Base-by-base conservation (phyloP, 2,329 filamentous ascomycete genomes). In the Cladosporium sp. region DNA sequence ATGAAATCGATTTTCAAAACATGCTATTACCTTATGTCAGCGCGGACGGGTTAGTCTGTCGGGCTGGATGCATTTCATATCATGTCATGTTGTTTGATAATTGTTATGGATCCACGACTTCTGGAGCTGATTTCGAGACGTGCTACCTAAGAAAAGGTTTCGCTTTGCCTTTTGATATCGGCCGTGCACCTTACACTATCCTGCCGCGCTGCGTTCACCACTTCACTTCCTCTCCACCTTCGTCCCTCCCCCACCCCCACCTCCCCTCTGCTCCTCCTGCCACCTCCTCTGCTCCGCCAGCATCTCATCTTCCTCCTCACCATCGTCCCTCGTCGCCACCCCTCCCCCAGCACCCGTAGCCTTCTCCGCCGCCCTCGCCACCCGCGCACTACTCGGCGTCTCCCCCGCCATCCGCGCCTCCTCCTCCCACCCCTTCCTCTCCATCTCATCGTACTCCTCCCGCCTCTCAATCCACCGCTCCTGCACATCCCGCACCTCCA, bases 401-500 rank as follows among this genome's bases (percentile, higher is more conserved):
- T 65, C 61, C 11, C 62, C 65, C 34, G 59, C 63, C 54, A 59
- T 69, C 61, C 80, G 60, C 13, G 81, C 82, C 70, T 95, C 87
- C 61, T 87, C 84, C 63, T 91, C 87, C 74, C 85, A 83, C 51
- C 85, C 81, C 64, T 82, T 81, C 54, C 78, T 76, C 75, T 97
- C 93, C 55, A 83, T 73, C 61, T 85, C 84, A 69, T 98, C 93
- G 64, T 89, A 89, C 59, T 86, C 89, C 13, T 91, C 91, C 67
- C 91, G 93, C 38, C 85, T 79, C 71, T 97, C 92, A 32, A 98
- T 74, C 93, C 93, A 98, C 56, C 93, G 80, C 73, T 98, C 93
- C 71, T 98, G 93, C 58, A 97, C 85, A 70, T 98, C 92, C 55
- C 85, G 77, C 9, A 90, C 83, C 62, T 95, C 90, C 77, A 95